Evolutionary conservation across 164 flowering plant genomes (phyloP).

Genomic region (Euptelea pleiosperma): DNA sequence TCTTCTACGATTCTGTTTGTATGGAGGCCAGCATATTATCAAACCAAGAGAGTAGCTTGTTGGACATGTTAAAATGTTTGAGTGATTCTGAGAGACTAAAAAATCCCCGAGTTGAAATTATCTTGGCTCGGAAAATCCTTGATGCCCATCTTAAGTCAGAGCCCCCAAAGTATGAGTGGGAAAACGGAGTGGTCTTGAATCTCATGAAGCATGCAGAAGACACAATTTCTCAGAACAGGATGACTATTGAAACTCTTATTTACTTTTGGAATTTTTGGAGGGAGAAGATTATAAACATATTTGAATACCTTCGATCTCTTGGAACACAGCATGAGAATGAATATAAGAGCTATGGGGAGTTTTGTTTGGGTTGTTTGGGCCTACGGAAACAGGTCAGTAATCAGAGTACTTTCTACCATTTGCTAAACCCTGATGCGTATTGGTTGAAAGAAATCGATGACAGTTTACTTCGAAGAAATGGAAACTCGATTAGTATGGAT

Average conservation of each 20-base stretch:
- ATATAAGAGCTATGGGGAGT: slow-evolving; percentile 20
- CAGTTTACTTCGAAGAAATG: slow-evolving; percentile 15
- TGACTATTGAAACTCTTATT: slow-evolving; percentile 41
- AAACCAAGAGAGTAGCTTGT: slow-evolving; percentile 21
- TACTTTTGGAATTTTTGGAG: slow-evolving; percentile 55
- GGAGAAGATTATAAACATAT: slow-evolving; percentile 24
- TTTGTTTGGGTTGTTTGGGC: slow-evolving; percentile 57
- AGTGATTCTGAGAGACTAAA: slow-evolving; percentile 23
- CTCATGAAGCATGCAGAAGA: slow-evolving; percentile 17
- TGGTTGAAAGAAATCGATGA: slow-evolving; percentile 41
- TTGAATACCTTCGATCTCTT: slow-evolving; percentile 28
- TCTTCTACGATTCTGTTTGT: slow-evolving; percentile 28
- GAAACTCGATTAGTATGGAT: slow-evolving; percentile 26
- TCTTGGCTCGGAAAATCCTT: slow-evolving; percentile 44
- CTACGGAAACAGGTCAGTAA: slow-evolving; percentile 27
- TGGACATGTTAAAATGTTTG: slow-evolving; percentile 21
- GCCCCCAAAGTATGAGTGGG: slow-evolving; percentile 35
- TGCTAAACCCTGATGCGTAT: slow-evolving; percentile 36
- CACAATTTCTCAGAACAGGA: slow-evolving; percentile 17
- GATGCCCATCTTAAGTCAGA: slow-evolving; percentile 38
- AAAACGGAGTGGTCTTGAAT: slow-evolving; percentile 26
- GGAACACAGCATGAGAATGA: slow-evolving; percentile 18
- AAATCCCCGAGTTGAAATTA: slow-evolving; percentile 35
- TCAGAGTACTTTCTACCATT: slow-evolving; percentile 15
- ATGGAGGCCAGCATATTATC: slow-evolving; percentile 36